Base-by-base conservation (phyloP, 169 alveolate genomes). In the Plasmodium vivax region DNA sequence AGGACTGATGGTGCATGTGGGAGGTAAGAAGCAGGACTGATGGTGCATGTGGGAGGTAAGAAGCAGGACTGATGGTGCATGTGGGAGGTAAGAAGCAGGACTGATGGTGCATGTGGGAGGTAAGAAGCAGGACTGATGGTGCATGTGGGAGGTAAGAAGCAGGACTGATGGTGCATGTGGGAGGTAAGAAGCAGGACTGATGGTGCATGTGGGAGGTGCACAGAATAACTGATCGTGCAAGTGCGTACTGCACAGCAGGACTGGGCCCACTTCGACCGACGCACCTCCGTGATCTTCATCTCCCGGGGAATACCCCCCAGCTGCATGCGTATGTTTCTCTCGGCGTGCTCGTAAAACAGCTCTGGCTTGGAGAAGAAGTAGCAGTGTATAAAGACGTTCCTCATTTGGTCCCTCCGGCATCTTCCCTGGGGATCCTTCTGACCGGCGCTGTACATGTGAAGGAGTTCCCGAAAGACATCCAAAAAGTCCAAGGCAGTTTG, bases 401-500 rank as follows among this genome's bases (percentile, higher is more conserved):
- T 80, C 58, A 88, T 41, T 88, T 80, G 34, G 27, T 77, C 90
- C 3, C 72, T 27, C 12, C 30, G 54, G 14, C 68, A 38, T 41
- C 34, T 34, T n/a, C 82, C 77, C 16, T 14, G 77, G 16, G 16
- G 0, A 3, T 68, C 77, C 77, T 19, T 68, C n/a, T 68, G 32
- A 23, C 7, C 43, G 41, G 38, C 10, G 16, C 77, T 68, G 77
- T 68, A 68, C 14, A 23, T 19, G 23, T 68, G 32, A 23, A 80
- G 68, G 8, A 80, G 45, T 36, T 88, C 93, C 56, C 56, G 77
- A 19, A 75, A 56, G 34, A 47, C 93, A 97, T 98, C 98, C 71
- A 98, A 95, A 93, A 97, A 98, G 51, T 97, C 98, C 43, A 97
- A 92, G 14, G 99, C 98, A 68, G 95, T 95, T 94, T 97, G 97